Base-by-base conservation (phyloP, 1,284 basidiomycete genomes). In the Athelia sp. region DNA sequence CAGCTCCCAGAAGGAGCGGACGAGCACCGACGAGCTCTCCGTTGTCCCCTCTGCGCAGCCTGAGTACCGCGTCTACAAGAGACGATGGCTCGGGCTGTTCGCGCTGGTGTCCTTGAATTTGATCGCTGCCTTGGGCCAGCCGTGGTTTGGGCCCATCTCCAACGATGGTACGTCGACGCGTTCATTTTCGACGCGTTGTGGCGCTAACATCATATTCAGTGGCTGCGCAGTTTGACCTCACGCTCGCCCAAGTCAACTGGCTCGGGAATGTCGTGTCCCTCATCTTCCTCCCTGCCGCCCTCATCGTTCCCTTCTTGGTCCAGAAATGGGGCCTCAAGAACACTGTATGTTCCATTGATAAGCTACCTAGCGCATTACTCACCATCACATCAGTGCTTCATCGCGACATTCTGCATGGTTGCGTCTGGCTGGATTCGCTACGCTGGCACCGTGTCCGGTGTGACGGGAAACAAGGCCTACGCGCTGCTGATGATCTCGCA, bases 71-170 rank as follows among this genome's bases (percentile, higher is more conserved):
- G 6, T 29, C 4, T 29, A 29, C 26, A 29, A 29, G 26, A 4
- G 26, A 13, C 26, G 26, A 29, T 29, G 26, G 26, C 26, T 29
- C 6, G 26, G 26, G 13, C 26, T 29, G 26, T 29, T 29, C 26
- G 26, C 26, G 26, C 26, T 29, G 26, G 26, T 29, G 26, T 29
- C 6, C 26, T 29, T 29, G 26, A 29, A 29, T 13, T 29, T 29
- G 26, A 13, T 29, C 13, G 26, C 26, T 4, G 26, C 26, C 13
- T 29, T 40, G 36, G 19, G 36, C 4, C 19, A 21, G 36, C 36
- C 36, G 15, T 76, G 73, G 72, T 76, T 76, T 56, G 73, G 72
- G 4, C 70, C 74, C 3, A 74, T 76, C 26, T 62, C 74, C 1
- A 65, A 68, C 43, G 56, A 66, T 26, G 64, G 74, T 76, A 47